Evolutionary conservation across 805 yeast genomes (phyloP).

Genomic region (Suhomyces pyralidae): DNA sequence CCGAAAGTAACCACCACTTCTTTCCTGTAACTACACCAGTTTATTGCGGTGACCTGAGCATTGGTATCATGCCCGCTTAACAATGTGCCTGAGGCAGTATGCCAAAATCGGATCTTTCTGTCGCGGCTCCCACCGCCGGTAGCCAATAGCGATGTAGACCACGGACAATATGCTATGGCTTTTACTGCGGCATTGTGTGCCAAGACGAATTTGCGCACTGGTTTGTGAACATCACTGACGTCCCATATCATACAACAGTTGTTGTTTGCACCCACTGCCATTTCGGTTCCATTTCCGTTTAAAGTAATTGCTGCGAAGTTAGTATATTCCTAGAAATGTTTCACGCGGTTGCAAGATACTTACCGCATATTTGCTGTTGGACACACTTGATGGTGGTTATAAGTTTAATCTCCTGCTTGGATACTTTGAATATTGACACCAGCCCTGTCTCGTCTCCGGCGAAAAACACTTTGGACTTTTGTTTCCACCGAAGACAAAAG

Average conservation of each 20-base stretch:
- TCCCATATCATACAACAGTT: conserved; percentile 80
- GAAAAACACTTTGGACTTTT: conserved; percentile 31
- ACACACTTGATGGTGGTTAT: conserved; percentile 23
- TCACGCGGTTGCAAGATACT: conserved; percentile 2
- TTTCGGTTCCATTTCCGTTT: conserved; percentile 47
- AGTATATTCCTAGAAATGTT: not conserved
- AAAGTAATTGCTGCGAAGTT: conserved; percentile 52
- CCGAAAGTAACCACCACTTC: conserved; percentile 83
- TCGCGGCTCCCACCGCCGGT: conserved; percentile 92
- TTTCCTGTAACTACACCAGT: conserved; percentile 65
- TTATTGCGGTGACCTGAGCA: conserved; percentile 75
- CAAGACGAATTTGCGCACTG: conserved; percentile 47
- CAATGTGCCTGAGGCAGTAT: conserved; percentile 71
- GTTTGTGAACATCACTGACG: conserved; percentile 30
- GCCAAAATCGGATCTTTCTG: conserved; percentile 82
- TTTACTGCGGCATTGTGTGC: conserved; percentile 85
- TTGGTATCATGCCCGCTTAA: conserved; percentile 53
- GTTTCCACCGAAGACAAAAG: conserved; percentile 58
- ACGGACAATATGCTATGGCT: conserved; percentile 87
- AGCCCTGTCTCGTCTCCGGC: conserved; percentile 69
- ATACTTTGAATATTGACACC: conserved; percentile 42
- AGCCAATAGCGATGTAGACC: conserved; percentile 76
- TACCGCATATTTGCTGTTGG: conserved; percentile 40
- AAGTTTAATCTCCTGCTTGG: conserved; percentile 8
- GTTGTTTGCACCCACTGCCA: conserved; percentile 85